Conservation (phyloP, 768 basidiomycete genomes). For the Cystofilobasidium capitatum region DNA sequence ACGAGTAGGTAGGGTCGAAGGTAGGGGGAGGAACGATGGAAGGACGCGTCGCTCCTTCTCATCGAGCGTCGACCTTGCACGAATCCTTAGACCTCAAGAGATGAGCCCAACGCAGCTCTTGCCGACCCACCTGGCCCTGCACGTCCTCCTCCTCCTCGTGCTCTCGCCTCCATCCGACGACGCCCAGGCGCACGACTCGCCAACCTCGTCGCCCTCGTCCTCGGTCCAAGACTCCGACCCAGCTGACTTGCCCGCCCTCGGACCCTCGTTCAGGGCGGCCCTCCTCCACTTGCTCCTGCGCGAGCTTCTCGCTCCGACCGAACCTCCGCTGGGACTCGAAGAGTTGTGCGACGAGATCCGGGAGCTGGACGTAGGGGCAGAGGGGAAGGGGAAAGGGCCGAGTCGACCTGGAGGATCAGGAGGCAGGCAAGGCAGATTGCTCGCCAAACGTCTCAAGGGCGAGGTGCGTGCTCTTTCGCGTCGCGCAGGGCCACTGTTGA, state of each 20-base stretch:
- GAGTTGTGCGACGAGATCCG: constrained; percentile 12
- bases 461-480: neutral
- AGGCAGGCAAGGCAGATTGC: neutral
- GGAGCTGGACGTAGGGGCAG: neutral
- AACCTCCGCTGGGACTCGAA: neutral
- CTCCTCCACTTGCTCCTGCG: neutral
- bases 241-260: neutral
- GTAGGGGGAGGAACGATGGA: neutral
- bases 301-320: neutral
- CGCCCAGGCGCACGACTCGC: neutral
- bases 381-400: neutral
- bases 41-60: too few relatives aligned
- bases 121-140: constrained; percentile 1
- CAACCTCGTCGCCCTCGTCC: neutral
- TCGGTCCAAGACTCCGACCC: neutral
- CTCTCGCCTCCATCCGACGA: neutral
- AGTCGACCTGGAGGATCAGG: neutral
- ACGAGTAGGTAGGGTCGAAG: too few relatives aligned
- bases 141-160: constrained; percentile 6
- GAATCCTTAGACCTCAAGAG: too few relatives aligned
- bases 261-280: neutral
- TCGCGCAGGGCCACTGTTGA: too few relatives aligned
- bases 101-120: neutral
- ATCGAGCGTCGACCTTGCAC: too few relatives aligned
- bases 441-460: neutral